A percentile compares a stretch with the other conserved stretches of the same genome.
Evolutionary conservation across 208 protist genomes (phyloP).

Genomic region (Leishmania gerbilli): DNA sequence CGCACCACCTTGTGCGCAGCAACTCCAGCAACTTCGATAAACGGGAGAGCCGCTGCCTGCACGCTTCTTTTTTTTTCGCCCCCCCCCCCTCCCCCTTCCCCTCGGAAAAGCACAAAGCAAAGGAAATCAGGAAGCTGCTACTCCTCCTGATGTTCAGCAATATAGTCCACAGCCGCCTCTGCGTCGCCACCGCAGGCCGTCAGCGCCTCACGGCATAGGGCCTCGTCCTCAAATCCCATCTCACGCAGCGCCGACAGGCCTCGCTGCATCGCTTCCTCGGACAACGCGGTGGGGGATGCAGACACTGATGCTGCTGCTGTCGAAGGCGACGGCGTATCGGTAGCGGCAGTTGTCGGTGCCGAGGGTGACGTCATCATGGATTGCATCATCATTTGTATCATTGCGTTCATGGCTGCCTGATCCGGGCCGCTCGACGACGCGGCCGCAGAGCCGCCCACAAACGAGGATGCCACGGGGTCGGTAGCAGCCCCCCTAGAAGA

Average conservation of each 20-base stretch:
- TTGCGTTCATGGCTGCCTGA: not conserved
- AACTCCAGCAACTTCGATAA: not conserved
- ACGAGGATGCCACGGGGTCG: not conserved
- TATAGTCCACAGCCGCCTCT: conserved; percentile 69
- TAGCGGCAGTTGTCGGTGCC: not conserved
- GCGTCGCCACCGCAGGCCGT: conserved; percentile 61
- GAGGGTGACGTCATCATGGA: not conserved
- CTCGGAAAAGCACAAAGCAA: not conserved
- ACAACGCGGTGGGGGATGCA: not conserved
- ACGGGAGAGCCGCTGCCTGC: not conserved
- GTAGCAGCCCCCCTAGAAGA: not conserved
- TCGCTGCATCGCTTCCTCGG: conserved; percentile 17
- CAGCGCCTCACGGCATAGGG: conserved; percentile 57
- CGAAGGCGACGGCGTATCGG: not conserved
- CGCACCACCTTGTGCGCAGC: not conserved
- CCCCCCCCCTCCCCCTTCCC: not conserved
- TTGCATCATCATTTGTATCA: conserved; percentile 5
- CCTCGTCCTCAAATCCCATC: conserved; percentile 87
- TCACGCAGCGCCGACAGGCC: conserved; percentile 30
- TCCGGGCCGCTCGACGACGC: not conserved
- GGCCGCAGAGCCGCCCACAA: too few species aligned
- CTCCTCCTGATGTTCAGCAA: conserved; percentile 41
- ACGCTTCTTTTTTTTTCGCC: not conserved
- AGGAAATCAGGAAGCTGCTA: not conserved
- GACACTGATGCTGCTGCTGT: not conserved